Conservation (phyloP, 768 basidiomycete species). For the Mrakia frigida region DNA sequence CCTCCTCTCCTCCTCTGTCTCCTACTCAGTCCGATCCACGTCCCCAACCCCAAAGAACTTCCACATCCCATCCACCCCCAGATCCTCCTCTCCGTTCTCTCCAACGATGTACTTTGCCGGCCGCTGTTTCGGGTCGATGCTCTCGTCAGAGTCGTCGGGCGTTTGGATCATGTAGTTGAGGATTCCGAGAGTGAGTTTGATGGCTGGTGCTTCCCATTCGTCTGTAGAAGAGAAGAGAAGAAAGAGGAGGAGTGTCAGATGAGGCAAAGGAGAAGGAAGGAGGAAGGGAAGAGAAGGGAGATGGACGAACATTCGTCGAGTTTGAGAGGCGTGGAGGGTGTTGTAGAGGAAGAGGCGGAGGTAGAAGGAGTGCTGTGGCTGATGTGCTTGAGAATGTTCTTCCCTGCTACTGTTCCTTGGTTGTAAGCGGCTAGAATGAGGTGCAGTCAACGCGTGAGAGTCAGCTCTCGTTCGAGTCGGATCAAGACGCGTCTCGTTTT, state of each 20-base stretch:
- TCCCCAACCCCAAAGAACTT: conserved; percentile 3
- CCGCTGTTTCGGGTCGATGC: neutral
- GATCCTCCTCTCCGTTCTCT: conserved; percentile 19
- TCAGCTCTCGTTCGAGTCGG: no score
- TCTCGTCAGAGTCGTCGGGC: neutral
- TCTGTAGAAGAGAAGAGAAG: neutral
- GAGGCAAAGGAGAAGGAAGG: neutral
- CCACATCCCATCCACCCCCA: conserved; percentile 24
- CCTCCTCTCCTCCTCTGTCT: neutral
- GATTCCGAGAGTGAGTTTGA: conserved; percentile 33
- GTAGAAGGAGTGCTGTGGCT: conserved; percentile 15
- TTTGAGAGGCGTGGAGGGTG: neutral
- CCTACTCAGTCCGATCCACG: neutral
- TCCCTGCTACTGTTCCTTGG: conserved; percentile 42
- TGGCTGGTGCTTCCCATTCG: conserved; percentile 24
- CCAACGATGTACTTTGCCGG: neutral
- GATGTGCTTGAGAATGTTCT: conserved; percentile 40
- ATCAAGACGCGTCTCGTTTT: neutral
- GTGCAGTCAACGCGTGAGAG: neutral
- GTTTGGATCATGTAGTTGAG: conserved; percentile 22
- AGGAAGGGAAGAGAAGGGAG: neutral
- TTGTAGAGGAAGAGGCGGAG: neutral
- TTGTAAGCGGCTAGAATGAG: conserved; percentile 38
- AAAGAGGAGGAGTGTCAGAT: neutral
- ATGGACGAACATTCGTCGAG: conserved; percentile 24